A percentile compares a stretch with the other conserved stretches of the same genome.
Conservation (phyloP, 108 stramenopile species). For the Cyclostephanos invisitatus region DNA sequence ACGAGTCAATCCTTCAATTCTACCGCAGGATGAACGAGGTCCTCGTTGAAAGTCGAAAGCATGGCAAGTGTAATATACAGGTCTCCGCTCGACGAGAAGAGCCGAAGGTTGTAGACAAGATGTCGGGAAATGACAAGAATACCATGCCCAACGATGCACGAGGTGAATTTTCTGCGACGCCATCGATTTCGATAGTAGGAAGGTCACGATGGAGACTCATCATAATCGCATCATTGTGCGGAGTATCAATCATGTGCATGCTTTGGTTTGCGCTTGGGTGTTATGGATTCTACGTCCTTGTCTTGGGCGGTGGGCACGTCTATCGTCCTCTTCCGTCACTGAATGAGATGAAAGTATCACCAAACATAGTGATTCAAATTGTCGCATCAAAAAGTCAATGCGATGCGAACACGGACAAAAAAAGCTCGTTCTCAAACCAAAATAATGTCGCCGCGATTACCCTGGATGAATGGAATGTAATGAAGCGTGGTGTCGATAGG, state of each 20-base stretch:
- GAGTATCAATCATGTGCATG: slow-evolving; percentile 17
- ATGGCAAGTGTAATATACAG: background rate
- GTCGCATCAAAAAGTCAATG: background rate
- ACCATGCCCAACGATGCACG: background rate
- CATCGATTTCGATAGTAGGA: background rate
- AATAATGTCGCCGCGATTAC: slow-evolving; percentile 4
- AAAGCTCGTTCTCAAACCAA: background rate
- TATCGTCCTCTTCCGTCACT: background rate
- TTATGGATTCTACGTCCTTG: slow-evolving; percentile 45
- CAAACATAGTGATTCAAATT: slow-evolving; percentile 17
- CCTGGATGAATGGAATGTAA: slow-evolving; percentile 23
- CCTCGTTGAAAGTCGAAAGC: slow-evolving; percentile 34
- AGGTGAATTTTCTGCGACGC: background rate
- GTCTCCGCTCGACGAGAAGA: background rate
- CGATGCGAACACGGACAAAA: background rate
- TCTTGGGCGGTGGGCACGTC: slow-evolving; percentile 21
- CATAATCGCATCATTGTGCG: slow-evolving; percentile 13
- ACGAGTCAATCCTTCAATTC: slow-evolving; percentile 49
- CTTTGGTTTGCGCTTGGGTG: slow-evolving; percentile 47
- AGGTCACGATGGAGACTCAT: slow-evolving; percentile 30
- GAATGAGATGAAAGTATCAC: slow-evolving; percentile 7
- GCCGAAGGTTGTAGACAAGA: background rate
- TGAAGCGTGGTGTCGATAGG: slow-evolving; percentile 16
- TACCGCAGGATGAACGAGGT: slow-evolving; percentile 51
- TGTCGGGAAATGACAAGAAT: slow-evolving; percentile 8